phyloP scores from a whole-genome alignment of 306 rosid genomes.

The Ochetophila trinervis region DNA sequence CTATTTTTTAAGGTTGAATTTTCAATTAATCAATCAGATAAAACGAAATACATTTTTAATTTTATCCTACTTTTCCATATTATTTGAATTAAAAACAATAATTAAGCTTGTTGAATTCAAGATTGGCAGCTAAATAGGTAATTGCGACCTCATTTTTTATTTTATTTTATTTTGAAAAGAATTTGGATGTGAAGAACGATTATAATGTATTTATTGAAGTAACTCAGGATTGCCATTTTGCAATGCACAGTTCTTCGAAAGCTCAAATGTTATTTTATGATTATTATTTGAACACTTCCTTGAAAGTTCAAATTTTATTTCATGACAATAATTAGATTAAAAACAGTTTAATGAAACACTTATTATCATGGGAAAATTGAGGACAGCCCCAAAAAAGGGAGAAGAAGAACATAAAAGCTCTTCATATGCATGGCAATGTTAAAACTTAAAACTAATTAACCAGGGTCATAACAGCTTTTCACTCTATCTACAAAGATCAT shows the following conservation, averaged over 20 bases:
- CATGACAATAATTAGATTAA: background rate
- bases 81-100: background rate
- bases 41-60: no score
- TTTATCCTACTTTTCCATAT: no score
- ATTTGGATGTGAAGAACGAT: no score
- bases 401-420: background rate
- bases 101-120: background rate
- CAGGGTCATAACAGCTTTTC: constrained; percentile 16
- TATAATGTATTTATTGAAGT: no score
- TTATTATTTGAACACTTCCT: no score
- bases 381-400: background rate
- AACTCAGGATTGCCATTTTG: no score
- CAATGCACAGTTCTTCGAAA: no score
- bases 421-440: constrained; percentile 1
- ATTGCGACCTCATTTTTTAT: background rate
- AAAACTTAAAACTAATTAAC: constrained; percentile 18
- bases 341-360: background rate
- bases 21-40: no score
- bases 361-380: background rate
- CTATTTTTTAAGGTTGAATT: no score
- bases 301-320: no score
- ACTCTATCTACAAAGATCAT: constrained; percentile 68
- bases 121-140: background rate
- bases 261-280: no score
- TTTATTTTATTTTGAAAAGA: no score